A percentile compares a stretch with the other conserved stretches of the same genome.
Evolutionary conservation across 1,139 yeast species (phyloP).

Genomic region (Pichia sp.): DNA sequence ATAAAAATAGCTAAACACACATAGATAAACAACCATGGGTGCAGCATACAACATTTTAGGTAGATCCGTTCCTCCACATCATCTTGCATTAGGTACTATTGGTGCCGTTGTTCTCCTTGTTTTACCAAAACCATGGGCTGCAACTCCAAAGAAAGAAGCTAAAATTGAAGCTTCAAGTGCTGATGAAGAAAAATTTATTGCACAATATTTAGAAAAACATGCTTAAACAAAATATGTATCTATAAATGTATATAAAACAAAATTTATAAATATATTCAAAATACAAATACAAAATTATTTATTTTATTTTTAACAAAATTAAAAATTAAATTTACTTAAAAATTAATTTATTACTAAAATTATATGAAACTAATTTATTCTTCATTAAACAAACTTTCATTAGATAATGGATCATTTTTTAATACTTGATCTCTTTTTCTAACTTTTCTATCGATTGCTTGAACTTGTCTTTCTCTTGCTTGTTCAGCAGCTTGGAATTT

Average conservation of each 20-base stretch:
- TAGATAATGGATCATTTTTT: conserved; percentile 78
- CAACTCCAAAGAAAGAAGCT: conserved; percentile 42
- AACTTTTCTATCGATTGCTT: conserved; percentile 69
- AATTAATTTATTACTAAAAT: too few relatives aligned
- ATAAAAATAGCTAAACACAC: too few relatives aligned
- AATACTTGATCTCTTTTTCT: conserved; percentile 71
- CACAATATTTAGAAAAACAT: conserved; percentile 31
- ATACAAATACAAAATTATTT: too few relatives aligned
- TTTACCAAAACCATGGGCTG: conserved; percentile 68
- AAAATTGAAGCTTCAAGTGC: conserved; percentile 70
- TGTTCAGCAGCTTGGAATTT: conserved; percentile 75
- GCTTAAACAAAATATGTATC: background rate
- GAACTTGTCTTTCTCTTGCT: conserved; percentile 74
- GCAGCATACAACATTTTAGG: conserved; percentile 77
- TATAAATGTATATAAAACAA: too few relatives aligned
- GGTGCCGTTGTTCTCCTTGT: conserved; percentile 53
- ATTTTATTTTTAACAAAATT: background rate
- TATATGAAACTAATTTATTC: conserved; percentile 1
- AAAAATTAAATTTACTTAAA: too few relatives aligned
- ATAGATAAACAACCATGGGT: conserved; percentile 49
- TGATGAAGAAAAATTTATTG: conserved; percentile 82
- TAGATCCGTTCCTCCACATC: conserved; percentile 66
- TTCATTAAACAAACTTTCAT: conserved; percentile 64
- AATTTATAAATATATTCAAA: too few relatives aligned
- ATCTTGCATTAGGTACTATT: conserved; percentile 64